Conservation (phyloP, 768 basidiomycete genomes). For the Grammothele lineata region DNA sequence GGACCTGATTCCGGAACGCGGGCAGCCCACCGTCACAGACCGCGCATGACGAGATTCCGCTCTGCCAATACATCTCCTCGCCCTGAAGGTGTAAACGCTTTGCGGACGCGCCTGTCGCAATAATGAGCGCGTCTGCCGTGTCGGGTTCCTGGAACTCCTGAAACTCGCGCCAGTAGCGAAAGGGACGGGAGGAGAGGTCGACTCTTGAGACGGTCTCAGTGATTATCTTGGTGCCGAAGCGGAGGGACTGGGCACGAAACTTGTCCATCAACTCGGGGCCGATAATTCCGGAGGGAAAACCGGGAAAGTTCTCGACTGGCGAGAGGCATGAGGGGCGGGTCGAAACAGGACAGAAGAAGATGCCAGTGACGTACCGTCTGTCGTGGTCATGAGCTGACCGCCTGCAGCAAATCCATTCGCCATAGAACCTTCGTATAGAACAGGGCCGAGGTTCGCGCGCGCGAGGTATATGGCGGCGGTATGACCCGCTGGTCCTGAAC, state of each 20-base stretch:
- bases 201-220: conserved; percentile 98
- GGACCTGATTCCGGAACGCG: conserved; percentile 94
- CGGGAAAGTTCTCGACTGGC: conserved; percentile 92
- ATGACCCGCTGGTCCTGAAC: conserved; percentile 92
- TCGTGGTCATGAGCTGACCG: conserved; percentile 96
- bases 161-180: conserved; percentile 95
- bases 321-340: not conserved
- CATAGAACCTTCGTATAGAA: conserved; percentile 98
- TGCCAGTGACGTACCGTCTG: conserved; percentile 59
- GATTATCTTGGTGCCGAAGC: conserved; percentile 92
- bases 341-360: not conserved
- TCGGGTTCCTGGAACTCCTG: conserved; percentile 81
- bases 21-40: conserved; percentile 99
- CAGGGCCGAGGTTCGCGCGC: conserved; percentile 88
- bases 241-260: conserved; percentile 92
- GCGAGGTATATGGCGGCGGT: conserved; percentile 97
- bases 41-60: conserved; percentile 96
- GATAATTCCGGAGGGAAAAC: conserved; percentile 91
- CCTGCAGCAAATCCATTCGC: conserved; percentile 99
- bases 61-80: conserved; percentile 96
- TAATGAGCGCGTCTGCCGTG: conserved; percentile 89
- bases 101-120: conserved; percentile 96
- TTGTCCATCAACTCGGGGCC: conserved; percentile 99
- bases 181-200: conserved; percentile 89
- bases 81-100: conserved; percentile 88